Conservation (phyloP, 768 basidiomycete genomes). For the Tylopilus rubrobrunneus region DNA sequence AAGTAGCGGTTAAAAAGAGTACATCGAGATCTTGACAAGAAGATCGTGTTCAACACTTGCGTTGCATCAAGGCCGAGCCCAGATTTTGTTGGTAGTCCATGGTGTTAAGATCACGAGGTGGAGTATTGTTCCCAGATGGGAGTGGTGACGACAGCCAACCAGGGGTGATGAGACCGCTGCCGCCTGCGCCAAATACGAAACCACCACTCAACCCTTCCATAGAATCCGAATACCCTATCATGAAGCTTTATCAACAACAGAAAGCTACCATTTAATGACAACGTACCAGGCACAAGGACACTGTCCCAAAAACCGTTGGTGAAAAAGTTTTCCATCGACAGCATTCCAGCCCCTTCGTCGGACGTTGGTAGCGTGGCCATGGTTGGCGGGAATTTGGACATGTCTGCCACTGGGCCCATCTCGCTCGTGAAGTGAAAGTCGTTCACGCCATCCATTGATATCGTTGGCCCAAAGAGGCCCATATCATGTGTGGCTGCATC, state of each 20-base stretch:
- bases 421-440: constrained; percentile 75
- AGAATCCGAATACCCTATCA: constrained; percentile 68
- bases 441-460: constrained; percentile 26
- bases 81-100: constrained; percentile 31
- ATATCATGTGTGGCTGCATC: constrained; percentile 26
- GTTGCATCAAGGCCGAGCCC: constrained; percentile 20
- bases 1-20: not conserved
- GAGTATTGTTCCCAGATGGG: constrained; percentile 52
- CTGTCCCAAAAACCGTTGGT: constrained; percentile 84
- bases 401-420: constrained; percentile 81
- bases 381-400: constrained; percentile 84
- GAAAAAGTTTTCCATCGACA: constrained; percentile 83
- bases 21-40: constrained; percentile 5
- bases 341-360: constrained; percentile 40
- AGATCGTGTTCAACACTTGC: constrained; percentile 20
- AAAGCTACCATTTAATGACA: not conserved
- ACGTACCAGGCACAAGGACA: constrained; percentile 79
- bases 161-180: constrained; percentile 80
- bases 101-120: constrained; percentile 23
- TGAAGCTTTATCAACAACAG: constrained; percentile 3
- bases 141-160: constrained; percentile 56
- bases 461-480: constrained; percentile 22
- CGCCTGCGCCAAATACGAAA: constrained; percentile 81
- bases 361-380: constrained; percentile 56
- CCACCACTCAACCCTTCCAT: constrained; percentile 83